Percentiles rank a stretch among this genome's conserved stretches.
Evolutionary conservation across 768 basidiomycete species (phyloP).

Genomic region (Leccinum imitatum): DNA sequence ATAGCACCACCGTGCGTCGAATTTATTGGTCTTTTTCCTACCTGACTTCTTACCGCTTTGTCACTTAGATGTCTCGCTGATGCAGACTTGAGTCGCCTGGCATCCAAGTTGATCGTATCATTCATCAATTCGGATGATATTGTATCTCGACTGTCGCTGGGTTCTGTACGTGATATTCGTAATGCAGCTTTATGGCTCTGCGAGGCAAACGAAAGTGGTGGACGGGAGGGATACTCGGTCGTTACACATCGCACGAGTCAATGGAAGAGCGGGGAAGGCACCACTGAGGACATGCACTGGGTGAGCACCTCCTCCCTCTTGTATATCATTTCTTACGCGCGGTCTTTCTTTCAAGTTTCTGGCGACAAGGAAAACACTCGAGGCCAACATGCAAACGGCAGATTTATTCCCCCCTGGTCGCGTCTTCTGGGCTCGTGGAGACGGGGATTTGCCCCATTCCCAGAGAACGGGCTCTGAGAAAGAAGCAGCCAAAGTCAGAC

Average conservation of each 20-base stretch:
- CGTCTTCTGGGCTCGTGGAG: constrained; percentile 77
- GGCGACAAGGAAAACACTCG: constrained; percentile 77
- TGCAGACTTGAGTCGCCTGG: constrained; percentile 55
- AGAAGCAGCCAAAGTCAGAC: constrained; percentile 53
- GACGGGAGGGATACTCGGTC: constrained; percentile 39
- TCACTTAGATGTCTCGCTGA: constrained; percentile 58
- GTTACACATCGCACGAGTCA: constrained; percentile 49
- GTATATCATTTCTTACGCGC: neutral
- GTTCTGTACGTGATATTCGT: constrained; percentile 72
- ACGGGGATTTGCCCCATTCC: constrained; percentile 63
- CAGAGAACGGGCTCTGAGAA: constrained; percentile 24
- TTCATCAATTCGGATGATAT: constrained; percentile 84
- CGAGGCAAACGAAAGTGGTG: constrained; percentile 53
- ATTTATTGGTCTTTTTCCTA: neutral
- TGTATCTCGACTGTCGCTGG: constrained; percentile 75
- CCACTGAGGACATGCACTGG: constrained; percentile 51
- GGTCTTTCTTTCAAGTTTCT: constrained; percentile 52
- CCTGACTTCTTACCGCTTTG: neutral
- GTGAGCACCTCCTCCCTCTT: constrained; percentile 35
- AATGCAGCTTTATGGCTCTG: constrained; percentile 81
- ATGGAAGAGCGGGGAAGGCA: constrained; percentile 63
- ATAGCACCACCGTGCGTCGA: constrained; percentile 73
- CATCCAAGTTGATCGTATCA: constrained; percentile 65
- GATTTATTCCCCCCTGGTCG: constrained; percentile 76
- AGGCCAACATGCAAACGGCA: constrained; percentile 77